A percentile compares a stretch with the other conserved stretches of the same genome.
These are phyloP conservation scores for Paramecium primaurelia DNA, from an alignment of 73 alveolate species.

Conservation along the genomic window DNA sequence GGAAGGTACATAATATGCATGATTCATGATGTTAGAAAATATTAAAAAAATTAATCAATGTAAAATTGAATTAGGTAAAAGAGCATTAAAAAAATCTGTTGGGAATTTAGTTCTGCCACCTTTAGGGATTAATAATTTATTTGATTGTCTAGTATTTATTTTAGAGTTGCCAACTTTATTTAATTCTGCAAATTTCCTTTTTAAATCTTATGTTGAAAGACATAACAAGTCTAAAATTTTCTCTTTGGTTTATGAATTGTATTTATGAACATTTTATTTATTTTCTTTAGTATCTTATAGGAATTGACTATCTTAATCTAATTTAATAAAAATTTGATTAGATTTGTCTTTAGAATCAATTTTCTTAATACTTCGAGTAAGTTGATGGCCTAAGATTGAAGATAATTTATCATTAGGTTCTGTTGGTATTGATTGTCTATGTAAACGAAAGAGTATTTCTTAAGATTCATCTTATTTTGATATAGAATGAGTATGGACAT, in stretches of 20 bases:
- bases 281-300: neutral
- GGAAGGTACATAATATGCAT: neutral
- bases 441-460: neutral
- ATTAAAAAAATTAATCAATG: neutral
- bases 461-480: neutral
- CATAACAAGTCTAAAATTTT: neutral
- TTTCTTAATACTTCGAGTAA: neutral
- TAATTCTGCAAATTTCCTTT: neutral
- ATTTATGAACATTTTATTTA: neutral
- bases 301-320: neutral
- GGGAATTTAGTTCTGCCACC: neutral
- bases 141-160: neutral
- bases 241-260: neutral
- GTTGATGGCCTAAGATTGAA: neutral
- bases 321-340: neutral
- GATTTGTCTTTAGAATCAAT: neutral
- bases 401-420: neutral
- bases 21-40: neutral
- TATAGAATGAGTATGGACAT: neutral
- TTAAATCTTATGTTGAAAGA: constrained; percentile 4
- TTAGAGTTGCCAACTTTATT: neutral
- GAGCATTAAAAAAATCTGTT: constrained; percentile 7
- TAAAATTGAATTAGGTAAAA: neutral
- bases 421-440: neutral
- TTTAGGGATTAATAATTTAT: neutral